Percentiles rank a stretch among this genome's conserved stretches.
Evolutionary conservation across 2,329 filamentous ascomycete species (phyloP).

Genomic region (Diaporthe citri): DNA sequence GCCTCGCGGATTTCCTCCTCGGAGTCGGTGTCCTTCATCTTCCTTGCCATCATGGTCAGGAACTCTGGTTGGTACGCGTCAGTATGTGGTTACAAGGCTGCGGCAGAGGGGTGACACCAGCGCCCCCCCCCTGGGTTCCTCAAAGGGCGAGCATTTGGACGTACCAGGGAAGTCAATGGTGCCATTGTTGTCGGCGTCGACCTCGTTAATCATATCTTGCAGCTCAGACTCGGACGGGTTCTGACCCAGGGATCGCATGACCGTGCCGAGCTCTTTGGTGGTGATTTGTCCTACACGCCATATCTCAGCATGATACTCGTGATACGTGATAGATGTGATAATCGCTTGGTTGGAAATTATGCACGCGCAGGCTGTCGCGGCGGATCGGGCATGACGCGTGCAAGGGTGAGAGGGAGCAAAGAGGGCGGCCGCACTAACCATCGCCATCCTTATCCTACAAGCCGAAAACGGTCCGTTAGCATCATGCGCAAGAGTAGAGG

Average conservation of each 20-base stretch:
- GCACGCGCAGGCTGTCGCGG: conserved; percentile 34
- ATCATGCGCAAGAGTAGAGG: conserved; percentile 12
- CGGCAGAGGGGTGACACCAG: neutral
- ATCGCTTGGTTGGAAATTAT: neutral
- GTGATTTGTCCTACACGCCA: conserved; percentile 81
- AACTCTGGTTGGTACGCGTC: conserved; percentile 70
- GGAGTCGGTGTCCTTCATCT: conserved; percentile 94
- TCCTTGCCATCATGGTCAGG: conserved; percentile 92
- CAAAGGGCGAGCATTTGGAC: conserved; percentile 44
- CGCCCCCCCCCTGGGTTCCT: too few species aligned
- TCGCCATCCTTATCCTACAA: conserved; percentile 90
- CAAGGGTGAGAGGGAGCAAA: conserved; percentile 2
- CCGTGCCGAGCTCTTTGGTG: conserved; percentile 89
- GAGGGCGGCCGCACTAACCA: conserved; percentile 71
- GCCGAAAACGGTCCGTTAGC: conserved; percentile 42
- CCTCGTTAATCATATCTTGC: conserved; percentile 95
- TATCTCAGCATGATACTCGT: conserved; percentile 45
- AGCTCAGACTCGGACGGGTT: conserved; percentile 92
- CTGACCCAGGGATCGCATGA: conserved; percentile 91
- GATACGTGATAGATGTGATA: conserved; percentile 6
- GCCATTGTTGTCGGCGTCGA: conserved; percentile 92
- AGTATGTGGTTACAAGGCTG: conserved; percentile 27
- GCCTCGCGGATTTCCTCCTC: conserved; percentile 92
- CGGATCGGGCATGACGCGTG: conserved; percentile 22
- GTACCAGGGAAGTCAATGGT: conserved; percentile 92